A percentile compares a stretch with the other conserved stretches of the same genome.
Evolutionary conservation across 148 eudicot species (phyloP).

Genomic region (Limonium bicolor): DNA sequence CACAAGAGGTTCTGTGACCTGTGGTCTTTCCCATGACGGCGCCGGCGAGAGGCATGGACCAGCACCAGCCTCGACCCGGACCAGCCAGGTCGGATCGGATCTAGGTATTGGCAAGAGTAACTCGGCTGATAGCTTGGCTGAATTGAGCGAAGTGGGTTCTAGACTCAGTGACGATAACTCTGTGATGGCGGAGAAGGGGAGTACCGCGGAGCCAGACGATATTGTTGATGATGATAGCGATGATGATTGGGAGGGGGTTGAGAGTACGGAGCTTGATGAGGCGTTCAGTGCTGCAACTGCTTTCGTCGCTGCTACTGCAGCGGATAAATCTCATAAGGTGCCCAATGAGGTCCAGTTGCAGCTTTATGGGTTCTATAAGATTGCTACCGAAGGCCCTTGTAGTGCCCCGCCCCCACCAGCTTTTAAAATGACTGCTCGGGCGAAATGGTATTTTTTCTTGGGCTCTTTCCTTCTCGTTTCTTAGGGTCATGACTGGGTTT

Average conservation of each 20-base stretch:
- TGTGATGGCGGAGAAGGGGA: conserved; percentile 23
- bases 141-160: conserved; percentile 19
- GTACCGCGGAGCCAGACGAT: conserved; percentile 14
- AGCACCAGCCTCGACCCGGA: too few relatives aligned
- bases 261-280: conserved; percentile 90
- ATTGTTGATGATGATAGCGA: conserved; percentile 35
- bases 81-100: too few relatives aligned
- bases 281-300: conserved; percentile 88
- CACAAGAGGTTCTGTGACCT: too few relatives aligned
- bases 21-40: conserved; percentile 4
- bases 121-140: conserved; percentile 5
- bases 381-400: conserved; percentile 95
- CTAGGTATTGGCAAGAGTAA: background rate
- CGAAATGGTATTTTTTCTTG: conserved; percentile 99
- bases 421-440: conserved; percentile 79
- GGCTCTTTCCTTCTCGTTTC: too few relatives aligned
- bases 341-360: conserved; percentile 66
- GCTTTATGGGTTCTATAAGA: conserved; percentile 81
- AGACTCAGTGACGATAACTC: conserved; percentile 27
- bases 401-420: conserved; percentile 65
- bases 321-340: conserved; percentile 50
- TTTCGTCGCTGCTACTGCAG: conserved; percentile 85
- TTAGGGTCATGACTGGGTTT: too few relatives aligned
- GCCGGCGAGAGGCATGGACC: conserved; percentile 9
- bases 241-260: conserved; percentile 99